Evolutionary conservation across 1,139 yeast genomes (phyloP), one percentile per base, ranked within the genome.

Genomic region (Zhuliangozyma blackwelliae): DNA sequence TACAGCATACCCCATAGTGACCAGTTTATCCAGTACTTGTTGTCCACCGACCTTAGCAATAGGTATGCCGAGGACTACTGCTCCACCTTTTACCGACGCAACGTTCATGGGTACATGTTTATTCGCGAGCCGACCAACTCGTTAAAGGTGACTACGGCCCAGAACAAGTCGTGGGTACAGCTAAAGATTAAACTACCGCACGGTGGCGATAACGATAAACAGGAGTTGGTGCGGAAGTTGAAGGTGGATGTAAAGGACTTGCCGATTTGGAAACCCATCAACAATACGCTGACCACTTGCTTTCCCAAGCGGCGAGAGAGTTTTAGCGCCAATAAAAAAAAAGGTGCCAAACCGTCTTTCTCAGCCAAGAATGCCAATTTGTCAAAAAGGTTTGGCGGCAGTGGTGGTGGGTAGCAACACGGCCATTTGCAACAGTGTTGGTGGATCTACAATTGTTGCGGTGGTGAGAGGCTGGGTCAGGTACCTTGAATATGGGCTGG

Each of bases 81-180:
- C 40, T 59, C 66, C 7, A 63, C 68, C 2, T 65, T 64, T 40
- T 65, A 64, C 44, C 61, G 60, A 40, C 45, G 71, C 28, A 64
- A 64, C 33, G 40, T 47, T 10, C 61, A 60, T 34, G 68, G 68
- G 10, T 65, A 63, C 42, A 65, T 65, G 71, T 65, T 64, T 42
- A 61, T 59, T 11, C 51, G 57, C 31, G 71, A 65, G 37, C 57
- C 67, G 10, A 55, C 40, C n/a, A 41, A 39, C 11, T 33, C 44
- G n/a, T 32, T 41, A 9, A 40, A 41, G 26, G 44, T 59, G n/a
- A 58, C 58, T 36, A 22, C 23, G 9, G 7, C 23, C 9, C 46
- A 51, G 7, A 55, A 54, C 34, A 7, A 9, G 23, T 55, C 59
- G 13, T 59, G 64, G 63, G 63, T 59, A 6, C 59, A 55, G 31